Base-by-base conservation (phyloP, 2,329 filamentous ascomycete species). In the Fusarium sp. region DNA sequence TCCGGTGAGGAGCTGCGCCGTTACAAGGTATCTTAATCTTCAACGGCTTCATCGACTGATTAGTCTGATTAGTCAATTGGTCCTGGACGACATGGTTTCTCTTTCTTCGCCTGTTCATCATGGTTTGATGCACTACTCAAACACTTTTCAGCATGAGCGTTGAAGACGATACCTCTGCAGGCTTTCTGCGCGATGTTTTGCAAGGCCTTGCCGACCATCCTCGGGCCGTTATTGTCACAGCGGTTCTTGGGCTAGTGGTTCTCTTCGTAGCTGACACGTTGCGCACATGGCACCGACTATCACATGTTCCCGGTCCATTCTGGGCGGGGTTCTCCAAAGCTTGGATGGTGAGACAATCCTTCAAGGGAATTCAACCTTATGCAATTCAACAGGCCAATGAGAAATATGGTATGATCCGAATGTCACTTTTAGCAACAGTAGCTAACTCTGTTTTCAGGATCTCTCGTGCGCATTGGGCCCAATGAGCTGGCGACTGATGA, bases 251-350 rank as follows among this genome's bases (percentile, higher is more conserved):
- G 7, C 23, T 62, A 11, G 23, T 49, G 19, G 10, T 69, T 9
- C 15, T 72, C 30, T 67, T 74, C n/a, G 10, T 77, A 4, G 60
- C 59, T 2, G 60, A 77, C 19, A 49, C 72, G 1, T 38, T 74
- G 28, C 69, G 67, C 8, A 19, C 52, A 2, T 82, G 81, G 80
- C 74, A 78, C 60, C 80, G 79, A 43, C 75, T 83, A 37, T 80
- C 77, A 12, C 80, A 82, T 59, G 66, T 83, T 28, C 81, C 80
- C 1, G 81, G 81, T 1, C 81, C 81, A 2, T 79, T 80, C 60
- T 75, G 77, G 70, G 80, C 79, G 16, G 76, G 76, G 19, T 74
- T 82, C 52, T 81, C 79, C 61, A 80, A 81, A 47, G 76, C 73
- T 28, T 82, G 81, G 80, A 78, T 82, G 68, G 71, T 80, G 6